phyloP scores from a whole-genome alignment of 2,329 filamentous ascomycete species.

The Scorias spongiosa region DNA sequence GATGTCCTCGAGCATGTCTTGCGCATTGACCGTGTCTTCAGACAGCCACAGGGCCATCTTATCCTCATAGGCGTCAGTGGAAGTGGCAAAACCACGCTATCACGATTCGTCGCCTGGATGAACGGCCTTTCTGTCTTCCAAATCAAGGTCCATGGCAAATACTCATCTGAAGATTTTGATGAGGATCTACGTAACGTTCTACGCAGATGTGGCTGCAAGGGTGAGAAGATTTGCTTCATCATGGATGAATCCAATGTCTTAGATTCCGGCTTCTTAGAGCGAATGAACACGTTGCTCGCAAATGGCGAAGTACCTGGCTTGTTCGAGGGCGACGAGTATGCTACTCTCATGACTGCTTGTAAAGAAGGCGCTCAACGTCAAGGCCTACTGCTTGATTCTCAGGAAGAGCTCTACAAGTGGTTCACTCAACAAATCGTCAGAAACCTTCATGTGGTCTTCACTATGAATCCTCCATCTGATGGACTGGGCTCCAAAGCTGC shows the following conservation, averaged over 20 bases:
- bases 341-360: constrained; percentile 97
- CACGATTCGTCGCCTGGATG: constrained; percentile 99
- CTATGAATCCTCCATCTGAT: constrained; percentile 97
- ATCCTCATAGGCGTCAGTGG: constrained; percentile 98
- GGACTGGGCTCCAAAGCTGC: constrained; percentile 91
- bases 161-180: constrained; percentile 96
- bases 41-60: constrained; percentile 93
- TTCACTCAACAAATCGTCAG: constrained; percentile 99
- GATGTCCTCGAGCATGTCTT: constrained; percentile 96
- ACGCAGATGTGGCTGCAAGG: constrained; percentile 86
- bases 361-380: constrained; percentile 96
- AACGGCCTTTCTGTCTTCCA: constrained; percentile 98
- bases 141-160: constrained; percentile 98
- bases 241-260: constrained; percentile 99
- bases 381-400: constrained; percentile 85
- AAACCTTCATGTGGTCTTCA: constrained; percentile 97
- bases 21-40: constrained; percentile 95
- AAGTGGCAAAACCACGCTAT: constrained; percentile 94
- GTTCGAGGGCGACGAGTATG: constrained; percentile 97
- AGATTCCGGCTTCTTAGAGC: constrained; percentile 94
- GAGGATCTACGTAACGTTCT: constrained; percentile 92
- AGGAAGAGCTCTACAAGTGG: constrained; percentile 99
- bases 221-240: constrained; percentile 99
- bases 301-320: constrained; percentile 98
- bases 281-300: constrained; percentile 96